Evolutionary conservation across 225 moss, liverwort and hornwort species (phyloP), one percentile per base, ranked within the genome.

Genomic region (Lunularia cruciata): DNA sequence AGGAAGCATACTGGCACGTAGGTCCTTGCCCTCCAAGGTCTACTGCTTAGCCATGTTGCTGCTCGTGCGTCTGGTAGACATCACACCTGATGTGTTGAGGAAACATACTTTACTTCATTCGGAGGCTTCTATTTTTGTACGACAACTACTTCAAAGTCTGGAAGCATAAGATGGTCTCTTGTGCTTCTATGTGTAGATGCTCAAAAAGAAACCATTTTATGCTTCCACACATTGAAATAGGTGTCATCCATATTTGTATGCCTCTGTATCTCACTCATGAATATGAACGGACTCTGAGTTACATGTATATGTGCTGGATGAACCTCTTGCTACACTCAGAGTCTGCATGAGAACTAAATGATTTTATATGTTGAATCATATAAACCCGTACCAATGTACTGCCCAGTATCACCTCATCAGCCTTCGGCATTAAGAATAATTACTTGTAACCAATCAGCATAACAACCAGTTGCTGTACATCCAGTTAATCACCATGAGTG

Each of bases 181-280:
- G 12, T 45, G 59, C 59, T 15, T 11, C 43, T 11, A 5, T 3
- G 2, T n/a, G 31, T n/a, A n/a, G 27, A 43, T 43, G 35, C 19
- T 32, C 14, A 27, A 48, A 47, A 48, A n/a, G n/a, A 39, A 42
- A 66, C 26, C 63, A 66, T 67, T 67, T 67, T 67, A 67, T 67
- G 66, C 66, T 67, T 49, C 66, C 66, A 67, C 66, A 67, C 66
- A 67, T 51, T 67, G 66, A 67, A 52, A 52, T 67, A 67, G 66
- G 47, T 34, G 47, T 48, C 66, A 67, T 49, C 66, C 66, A 67
- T 47, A 20, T 67, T 67, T 67, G 36, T 40, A 63, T 33, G 48
- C 48, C 66, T 35, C 45, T 28, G 66, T 52, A 33, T 47, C n/a
- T 49, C 66, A 51, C 66, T 66, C 66, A 37, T 62, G 42, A 28